Evolutionary conservation across 2,329 filamentous ascomycete species (phyloP).

Genomic region (Scytalidium lignicola): DNA sequence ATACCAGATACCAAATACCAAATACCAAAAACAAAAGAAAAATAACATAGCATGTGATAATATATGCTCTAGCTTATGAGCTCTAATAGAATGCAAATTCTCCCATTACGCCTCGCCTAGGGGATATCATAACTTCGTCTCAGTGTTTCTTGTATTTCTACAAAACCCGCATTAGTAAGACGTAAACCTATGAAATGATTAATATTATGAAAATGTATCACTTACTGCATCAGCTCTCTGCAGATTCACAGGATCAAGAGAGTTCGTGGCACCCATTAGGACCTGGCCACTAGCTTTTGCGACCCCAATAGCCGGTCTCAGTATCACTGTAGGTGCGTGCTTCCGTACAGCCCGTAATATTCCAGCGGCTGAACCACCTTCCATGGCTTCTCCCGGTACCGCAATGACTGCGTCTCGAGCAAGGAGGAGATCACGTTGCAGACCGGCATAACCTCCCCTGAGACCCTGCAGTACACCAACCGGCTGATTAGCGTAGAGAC

Average conservation of each 20-base stretch:
- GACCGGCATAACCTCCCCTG: slow-evolving; percentile 72
- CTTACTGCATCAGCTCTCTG: slow-evolving; percentile 84
- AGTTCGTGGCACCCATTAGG: slow-evolving; percentile 86
- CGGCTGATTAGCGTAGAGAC: slow-evolving; percentile 90
- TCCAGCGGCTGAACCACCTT: slow-evolving; percentile 74
- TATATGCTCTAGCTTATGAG: background rate
- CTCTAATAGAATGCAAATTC: background rate
- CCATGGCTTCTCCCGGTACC: slow-evolving; percentile 85
- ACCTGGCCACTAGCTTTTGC: slow-evolving; percentile 86
- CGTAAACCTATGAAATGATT: background rate
- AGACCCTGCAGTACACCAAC: slow-evolving; percentile 83
- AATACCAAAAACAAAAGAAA: too few relatives aligned
- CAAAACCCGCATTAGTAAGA: slow-evolving; percentile 2
- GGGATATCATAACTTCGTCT: slow-evolving; percentile 4
- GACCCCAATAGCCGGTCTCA: slow-evolving; percentile 85
- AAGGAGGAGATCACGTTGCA: slow-evolving; percentile 81
- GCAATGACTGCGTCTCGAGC: slow-evolving; percentile 91
- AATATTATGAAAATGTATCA: too few relatives aligned
- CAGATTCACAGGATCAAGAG: slow-evolving; percentile 76
- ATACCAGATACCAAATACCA: too few relatives aligned
- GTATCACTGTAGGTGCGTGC: slow-evolving; percentile 86
- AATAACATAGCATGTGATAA: background rate
- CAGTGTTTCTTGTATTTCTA: slow-evolving; percentile 32
- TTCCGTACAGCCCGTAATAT: slow-evolving; percentile 73
- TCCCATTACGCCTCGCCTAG: background rate